A percentile compares a stretch with the other conserved stretches of the same genome.
phyloP scores from a whole-genome alignment of 108 stramenopile species.

The Thalassiosira profunda region DNA sequence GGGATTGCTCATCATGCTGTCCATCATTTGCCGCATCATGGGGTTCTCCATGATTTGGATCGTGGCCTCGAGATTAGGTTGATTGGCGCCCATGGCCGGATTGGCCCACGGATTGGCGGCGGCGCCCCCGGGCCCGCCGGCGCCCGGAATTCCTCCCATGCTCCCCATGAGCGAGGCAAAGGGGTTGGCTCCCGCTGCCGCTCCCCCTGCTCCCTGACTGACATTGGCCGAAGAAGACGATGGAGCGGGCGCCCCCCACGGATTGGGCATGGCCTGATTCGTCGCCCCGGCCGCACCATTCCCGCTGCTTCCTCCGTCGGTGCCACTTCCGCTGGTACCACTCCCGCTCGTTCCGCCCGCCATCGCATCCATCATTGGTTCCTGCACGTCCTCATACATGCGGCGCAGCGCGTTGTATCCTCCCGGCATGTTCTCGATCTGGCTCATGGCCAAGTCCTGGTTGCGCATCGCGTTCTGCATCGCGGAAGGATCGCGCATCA shows the following conservation, averaged over 20 bases:
- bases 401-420: slow-evolving; percentile 93
- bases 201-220: slow-evolving; percentile 23
- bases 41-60: slow-evolving; percentile 79
- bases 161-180: slow-evolving; percentile 45
- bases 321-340: slow-evolving; percentile 8
- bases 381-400: slow-evolving; percentile 96
- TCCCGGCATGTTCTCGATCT: slow-evolving; percentile 95
- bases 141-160: slow-evolving; percentile 47
- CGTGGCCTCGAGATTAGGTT: slow-evolving; percentile 76
- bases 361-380: slow-evolving; percentile 95
- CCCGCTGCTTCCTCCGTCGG: slow-evolving; percentile 20
- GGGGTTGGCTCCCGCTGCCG: slow-evolving; percentile 9
- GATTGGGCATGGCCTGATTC: slow-evolving; percentile 95
- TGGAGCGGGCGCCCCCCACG: slow-evolving; percentile 60
- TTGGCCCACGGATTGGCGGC: slow-evolving; percentile 57
- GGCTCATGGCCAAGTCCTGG: slow-evolving; percentile 96
- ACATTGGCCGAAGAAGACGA: not conserved
- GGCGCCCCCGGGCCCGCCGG: slow-evolving; percentile 26
- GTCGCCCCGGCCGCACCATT: slow-evolving; percentile 71
- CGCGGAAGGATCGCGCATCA: slow-evolving; percentile 93
- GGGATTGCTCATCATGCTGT: slow-evolving; percentile 59
- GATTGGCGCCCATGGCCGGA: slow-evolving; percentile 51
- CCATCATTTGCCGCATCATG: slow-evolving; percentile 79
- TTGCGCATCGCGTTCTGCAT: slow-evolving; percentile 89
- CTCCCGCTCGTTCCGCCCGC: slow-evolving; percentile 14